Percentiles rank a stretch among this genome's conserved stretches.
Conservation (phyloP, 2,329 filamentous ascomycete species). For the Nemania bipapillata region DNA sequence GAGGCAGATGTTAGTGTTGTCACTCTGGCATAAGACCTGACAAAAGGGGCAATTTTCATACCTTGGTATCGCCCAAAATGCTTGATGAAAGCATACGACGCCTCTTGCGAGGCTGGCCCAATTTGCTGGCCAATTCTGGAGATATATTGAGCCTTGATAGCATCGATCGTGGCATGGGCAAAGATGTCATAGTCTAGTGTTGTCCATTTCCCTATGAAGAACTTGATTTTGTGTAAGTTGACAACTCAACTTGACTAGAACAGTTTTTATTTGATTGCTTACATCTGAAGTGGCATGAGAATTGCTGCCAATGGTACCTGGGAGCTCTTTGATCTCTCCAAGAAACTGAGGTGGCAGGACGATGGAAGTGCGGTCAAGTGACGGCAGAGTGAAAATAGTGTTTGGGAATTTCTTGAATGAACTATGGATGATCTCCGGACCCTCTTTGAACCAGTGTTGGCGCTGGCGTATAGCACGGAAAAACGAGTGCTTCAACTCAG, state of each 20-base stretch:
- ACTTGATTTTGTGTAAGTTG: conserved; percentile 9
- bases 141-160: conserved; percentile 34
- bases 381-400: conserved; percentile 23
- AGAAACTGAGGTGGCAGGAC: conserved; percentile 27
- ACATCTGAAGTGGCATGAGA: conserved; percentile 32
- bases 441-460: conserved; percentile 19
- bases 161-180: conserved; percentile 23
- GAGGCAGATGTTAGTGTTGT: not conserved
- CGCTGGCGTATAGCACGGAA: conserved; percentile 10
- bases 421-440: conserved; percentile 14
- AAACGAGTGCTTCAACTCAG: not conserved
- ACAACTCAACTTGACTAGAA: not conserved
- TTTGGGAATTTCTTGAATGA: conserved; percentile 25
- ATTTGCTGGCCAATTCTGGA: conserved; percentile 31
- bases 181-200: conserved; percentile 34
- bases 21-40: not conserved
- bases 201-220: conserved; percentile 34
- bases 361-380: conserved; percentile 27
- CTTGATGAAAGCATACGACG: conserved; percentile 25
- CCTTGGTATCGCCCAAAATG: conserved; percentile 23
- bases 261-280: not conserved
- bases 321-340: conserved; percentile 26
- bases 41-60: not conserved
- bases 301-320: conserved; percentile 19
- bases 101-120: conserved; percentile 21